phyloP scores from a whole-genome alignment of 495 filamentous ascomycete genomes.

The Aspergillus diversus region DNA sequence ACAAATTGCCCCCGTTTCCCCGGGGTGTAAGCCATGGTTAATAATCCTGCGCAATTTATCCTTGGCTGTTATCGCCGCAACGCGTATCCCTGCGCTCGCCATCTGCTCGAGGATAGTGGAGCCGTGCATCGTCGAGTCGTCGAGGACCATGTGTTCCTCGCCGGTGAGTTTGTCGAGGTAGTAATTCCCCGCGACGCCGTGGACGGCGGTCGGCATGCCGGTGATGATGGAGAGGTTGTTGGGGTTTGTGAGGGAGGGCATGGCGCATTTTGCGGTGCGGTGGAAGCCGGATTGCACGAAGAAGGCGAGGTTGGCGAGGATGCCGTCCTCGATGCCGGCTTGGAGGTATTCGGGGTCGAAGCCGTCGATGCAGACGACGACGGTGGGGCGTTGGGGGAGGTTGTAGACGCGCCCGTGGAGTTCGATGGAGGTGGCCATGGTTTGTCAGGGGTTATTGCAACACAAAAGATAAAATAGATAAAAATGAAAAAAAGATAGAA shows the following conservation, averaged over 20 bases:
- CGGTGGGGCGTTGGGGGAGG: not conserved
- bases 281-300: not conserved
- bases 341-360: not conserved
- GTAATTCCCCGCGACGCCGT: not conserved
- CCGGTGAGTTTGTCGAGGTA: not conserved
- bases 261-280: not conserved
- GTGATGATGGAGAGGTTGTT: not conserved
- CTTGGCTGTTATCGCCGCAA: not conserved
- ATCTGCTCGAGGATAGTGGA: not conserved
- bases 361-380: not conserved
- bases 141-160: not conserved
- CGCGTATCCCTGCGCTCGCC: not conserved
- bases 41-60: not conserved
- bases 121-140: not conserved
- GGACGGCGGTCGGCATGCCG: not conserved
- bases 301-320: not conserved
- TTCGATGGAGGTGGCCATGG: not conserved
- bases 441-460: not conserved
- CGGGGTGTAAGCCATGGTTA: not conserved
- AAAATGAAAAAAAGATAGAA: no score
- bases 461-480: no score
- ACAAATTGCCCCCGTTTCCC: not conserved
- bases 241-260: not conserved
- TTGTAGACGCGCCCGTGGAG: not conserved
- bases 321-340: not conserved